Evolutionary conservation across 192 early-diverging fungal species (phyloP).

Genomic region (Spizellomyces punctatus): DNA sequence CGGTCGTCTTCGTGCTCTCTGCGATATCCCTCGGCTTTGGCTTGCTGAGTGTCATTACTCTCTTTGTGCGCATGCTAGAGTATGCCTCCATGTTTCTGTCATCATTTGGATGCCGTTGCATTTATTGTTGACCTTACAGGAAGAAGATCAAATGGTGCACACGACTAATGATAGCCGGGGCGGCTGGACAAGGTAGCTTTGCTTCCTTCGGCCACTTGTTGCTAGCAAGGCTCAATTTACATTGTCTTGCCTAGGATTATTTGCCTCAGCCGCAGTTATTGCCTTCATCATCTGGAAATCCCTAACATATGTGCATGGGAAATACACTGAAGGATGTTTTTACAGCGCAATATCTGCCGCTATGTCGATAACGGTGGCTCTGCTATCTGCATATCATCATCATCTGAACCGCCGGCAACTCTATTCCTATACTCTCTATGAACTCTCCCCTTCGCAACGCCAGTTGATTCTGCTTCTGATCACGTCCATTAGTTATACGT

Average conservation of each 20-base stretch:
- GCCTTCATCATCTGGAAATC: constrained; percentile 6
- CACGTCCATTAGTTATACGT: constrained; percentile 37
- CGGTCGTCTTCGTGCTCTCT: constrained; percentile 12
- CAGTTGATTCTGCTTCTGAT: constrained; percentile 52
- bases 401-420: constrained; percentile 36
- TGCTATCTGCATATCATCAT: constrained; percentile 33
- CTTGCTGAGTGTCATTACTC: constrained; percentile 28
- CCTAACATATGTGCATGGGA: not conserved
- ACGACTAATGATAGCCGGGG: constrained; percentile 43
- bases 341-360: constrained; percentile 34
- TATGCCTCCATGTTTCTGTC: not conserved
- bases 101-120: not conserved
- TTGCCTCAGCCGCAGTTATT: constrained; percentile 15
- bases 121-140: constrained; percentile 15
- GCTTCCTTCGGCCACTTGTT: constrained; percentile 1
- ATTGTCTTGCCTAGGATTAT: constrained; percentile 9
- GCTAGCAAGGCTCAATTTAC: not conserved
- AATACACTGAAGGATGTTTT: constrained; percentile 41
- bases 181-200: constrained; percentile 40
- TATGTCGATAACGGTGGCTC: constrained; percentile 37
- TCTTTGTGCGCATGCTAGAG: constrained; percentile 53
- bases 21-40: constrained; percentile 39
- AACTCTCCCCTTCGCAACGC: constrained; percentile 44
- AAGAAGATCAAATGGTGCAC: constrained; percentile 60
- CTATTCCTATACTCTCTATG: constrained; percentile 44